Percentiles rank a stretch among this genome's conserved stretches.
Evolutionary conservation across 352 stramenopile genomes (phyloP).

Genomic region (Phytophthora melonis): DNA sequence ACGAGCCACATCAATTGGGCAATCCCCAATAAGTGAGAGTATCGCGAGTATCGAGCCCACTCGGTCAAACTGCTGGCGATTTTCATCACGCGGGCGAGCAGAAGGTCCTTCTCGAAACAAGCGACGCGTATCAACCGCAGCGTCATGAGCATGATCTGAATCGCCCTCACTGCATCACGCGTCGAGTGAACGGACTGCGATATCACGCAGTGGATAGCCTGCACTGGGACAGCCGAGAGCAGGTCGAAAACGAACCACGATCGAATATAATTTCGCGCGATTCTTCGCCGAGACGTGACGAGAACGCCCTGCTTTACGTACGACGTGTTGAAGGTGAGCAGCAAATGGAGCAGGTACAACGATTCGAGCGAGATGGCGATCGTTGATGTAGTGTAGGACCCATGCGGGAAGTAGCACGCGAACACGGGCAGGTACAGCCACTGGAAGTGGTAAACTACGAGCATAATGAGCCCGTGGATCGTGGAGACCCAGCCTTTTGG

Average conservation of each 20-base stretch:
- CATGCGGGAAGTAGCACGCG: slow-evolving; percentile 3
- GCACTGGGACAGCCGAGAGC: slow-evolving; percentile 10
- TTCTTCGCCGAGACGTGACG: slow-evolving; percentile 22
- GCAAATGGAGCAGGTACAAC: slow-evolving; percentile 6
- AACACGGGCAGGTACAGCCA: slow-evolving; percentile 15
- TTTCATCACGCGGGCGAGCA: slow-evolving; percentile 25
- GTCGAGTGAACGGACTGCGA: background rate
- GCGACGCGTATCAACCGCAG: slow-evolving; percentile 16
- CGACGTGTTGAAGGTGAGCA: slow-evolving; percentile 34
- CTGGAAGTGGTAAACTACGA: slow-evolving; percentile 22
- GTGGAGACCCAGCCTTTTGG: slow-evolving; percentile 16
- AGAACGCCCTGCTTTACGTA: slow-evolving; percentile 13
- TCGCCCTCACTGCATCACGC: background rate
- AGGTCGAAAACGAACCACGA: slow-evolving; percentile 27
- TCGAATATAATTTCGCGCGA: slow-evolving; percentile 19
- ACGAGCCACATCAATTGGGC: slow-evolving; percentile 44
- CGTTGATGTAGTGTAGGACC: background rate
- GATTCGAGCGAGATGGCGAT: slow-evolving; percentile 11
- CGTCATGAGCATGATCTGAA: slow-evolving; percentile 27
- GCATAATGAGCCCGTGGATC: slow-evolving; percentile 5
- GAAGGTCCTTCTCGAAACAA: slow-evolving; percentile 20
- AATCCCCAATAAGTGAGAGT: slow-evolving; percentile 45
- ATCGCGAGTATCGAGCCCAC: slow-evolving; percentile 39
- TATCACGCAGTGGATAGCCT: background rate
- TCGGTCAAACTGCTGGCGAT: slow-evolving; percentile 33